Evolutionary conservation across 768 basidiomycete species (phyloP), one percentile per base, ranked within the genome.

Genomic region (Suillus ampliporus): DNA sequence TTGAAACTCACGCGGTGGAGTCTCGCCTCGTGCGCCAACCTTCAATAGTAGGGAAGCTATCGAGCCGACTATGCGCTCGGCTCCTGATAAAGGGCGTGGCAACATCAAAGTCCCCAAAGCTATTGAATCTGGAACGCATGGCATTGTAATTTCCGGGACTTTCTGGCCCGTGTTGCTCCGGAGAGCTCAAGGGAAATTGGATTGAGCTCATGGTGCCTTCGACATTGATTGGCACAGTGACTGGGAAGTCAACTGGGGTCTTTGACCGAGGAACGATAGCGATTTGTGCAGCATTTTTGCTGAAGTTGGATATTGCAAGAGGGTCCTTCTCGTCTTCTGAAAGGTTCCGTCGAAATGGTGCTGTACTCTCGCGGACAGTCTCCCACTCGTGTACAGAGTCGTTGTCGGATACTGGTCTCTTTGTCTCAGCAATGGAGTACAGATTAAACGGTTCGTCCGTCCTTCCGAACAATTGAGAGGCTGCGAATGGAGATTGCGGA

Each of bases 21-120:
- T 96, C 94, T 54, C 92, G 83, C 68, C 94, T 82, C 13, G 89
- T 92, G 57, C 95, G 82, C 95, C 95, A 97, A 5, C 90, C 91
- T 37, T 94, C 92, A 3, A 81, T 69, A 21, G 73, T 82, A 53
- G 73, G 73, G 47, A 86, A 74, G 60, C 74, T 81, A 64, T 92
- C 89, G 54, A 93, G 75, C 57, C 91, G 82, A 71, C 93, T 94
- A 63, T 90, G 92, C 9, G 89, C 92, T 50, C 93, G 87, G 74
- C 92, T 95, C 54, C 93, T 84, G 67, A 93, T 89, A 74, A 94
- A 94, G 13, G 92, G 91, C 5, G 92, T 89, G 17, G 85, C 75
- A 5, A 79, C 79, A 51, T 94, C 91, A 50, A 88, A 86, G 64
- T 94, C 93, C 9, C 84, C 87, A 69, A 89, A 86, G 5, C 90